Evolutionary conservation across 1,139 yeast genomes (phyloP).

Genomic region (Sugiyamaella japonica): DNA sequence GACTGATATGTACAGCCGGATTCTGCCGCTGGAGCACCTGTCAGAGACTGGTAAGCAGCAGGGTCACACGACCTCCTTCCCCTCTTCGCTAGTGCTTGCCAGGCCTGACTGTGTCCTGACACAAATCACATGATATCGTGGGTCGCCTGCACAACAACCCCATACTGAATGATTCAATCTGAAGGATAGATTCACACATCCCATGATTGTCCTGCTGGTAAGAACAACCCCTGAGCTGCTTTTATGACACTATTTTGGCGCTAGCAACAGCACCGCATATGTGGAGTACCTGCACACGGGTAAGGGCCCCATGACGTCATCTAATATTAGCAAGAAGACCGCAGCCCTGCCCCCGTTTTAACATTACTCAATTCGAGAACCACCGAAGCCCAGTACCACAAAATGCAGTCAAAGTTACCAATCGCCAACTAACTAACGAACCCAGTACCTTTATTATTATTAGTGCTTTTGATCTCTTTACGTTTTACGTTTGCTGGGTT

Average conservation of each 20-base stretch:
- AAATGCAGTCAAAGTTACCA: neutral
- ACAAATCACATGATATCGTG: too few relatives aligned
- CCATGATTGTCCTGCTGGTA: too few relatives aligned
- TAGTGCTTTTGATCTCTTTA: neutral
- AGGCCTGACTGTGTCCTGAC: too few relatives aligned
- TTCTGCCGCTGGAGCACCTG: too few relatives aligned
- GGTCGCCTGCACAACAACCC: too few relatives aligned
- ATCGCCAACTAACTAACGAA: neutral
- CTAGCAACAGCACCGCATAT: neutral
- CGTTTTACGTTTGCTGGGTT: neutral
- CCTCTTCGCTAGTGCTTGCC: too few relatives aligned
- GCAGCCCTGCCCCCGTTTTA: neutral
- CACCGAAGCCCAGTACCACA: neutral
- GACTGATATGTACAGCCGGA: too few relatives aligned
- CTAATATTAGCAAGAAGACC: neutral
- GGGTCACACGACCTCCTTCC: too few relatives aligned
- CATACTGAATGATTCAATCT: too few relatives aligned
- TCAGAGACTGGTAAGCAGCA: too few relatives aligned
- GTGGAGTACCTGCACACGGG: neutral
- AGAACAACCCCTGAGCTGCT: too few relatives aligned
- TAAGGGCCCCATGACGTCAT: neutral
- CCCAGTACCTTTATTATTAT: neutral
- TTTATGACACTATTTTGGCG: neutral
- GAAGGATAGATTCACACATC: too few relatives aligned
- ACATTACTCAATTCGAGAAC: slow-evolving; percentile 1